Conservation (phyloP, 345 rosid genomes). For the Citrus glauca region DNA sequence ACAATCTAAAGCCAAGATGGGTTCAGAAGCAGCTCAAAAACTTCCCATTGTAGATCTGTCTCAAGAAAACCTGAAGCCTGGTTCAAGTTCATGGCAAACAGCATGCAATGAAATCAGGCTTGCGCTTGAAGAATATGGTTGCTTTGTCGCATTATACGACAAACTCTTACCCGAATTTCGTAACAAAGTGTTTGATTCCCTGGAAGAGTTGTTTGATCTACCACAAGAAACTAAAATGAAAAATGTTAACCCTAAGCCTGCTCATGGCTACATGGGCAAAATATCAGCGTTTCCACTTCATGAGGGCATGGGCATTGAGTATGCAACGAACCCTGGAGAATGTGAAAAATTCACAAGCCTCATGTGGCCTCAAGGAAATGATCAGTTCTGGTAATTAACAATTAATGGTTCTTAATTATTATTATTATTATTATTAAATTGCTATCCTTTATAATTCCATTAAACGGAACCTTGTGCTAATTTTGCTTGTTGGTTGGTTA, state of each 20-base stretch:
- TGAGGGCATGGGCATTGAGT: slow-evolving; percentile 46
- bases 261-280: slow-evolving; percentile 41
- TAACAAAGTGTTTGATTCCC: slow-evolving; percentile 16
- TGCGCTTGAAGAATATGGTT: slow-evolving; percentile 56
- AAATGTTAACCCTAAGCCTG: slow-evolving; percentile 38
- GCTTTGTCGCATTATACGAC: slow-evolving; percentile 39
- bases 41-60: slow-evolving; percentile 34
- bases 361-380: slow-evolving; percentile 53
- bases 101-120: slow-evolving; percentile 31
- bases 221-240: slow-evolving; percentile 38
- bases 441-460: background rate
- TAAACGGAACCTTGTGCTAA: background rate
- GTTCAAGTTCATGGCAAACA: slow-evolving; percentile 37
- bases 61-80: slow-evolving; percentile 31
- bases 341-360: slow-evolving; percentile 33
- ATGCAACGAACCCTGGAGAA: slow-evolving; percentile 26
- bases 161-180: slow-evolving; percentile 28
- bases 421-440: no score
- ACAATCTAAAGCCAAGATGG: slow-evolving; percentile 9
- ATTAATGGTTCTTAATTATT: background rate
- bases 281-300: slow-evolving; percentile 33
- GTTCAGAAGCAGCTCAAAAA: slow-evolving; percentile 6
- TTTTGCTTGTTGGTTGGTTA: background rate
- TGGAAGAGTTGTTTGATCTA: slow-evolving; percentile 41
- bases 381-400: slow-evolving; percentile 31